phyloP scores from a whole-genome alignment of 495 filamentous ascomycete genomes.

The Aspergillus affinis region DNA sequence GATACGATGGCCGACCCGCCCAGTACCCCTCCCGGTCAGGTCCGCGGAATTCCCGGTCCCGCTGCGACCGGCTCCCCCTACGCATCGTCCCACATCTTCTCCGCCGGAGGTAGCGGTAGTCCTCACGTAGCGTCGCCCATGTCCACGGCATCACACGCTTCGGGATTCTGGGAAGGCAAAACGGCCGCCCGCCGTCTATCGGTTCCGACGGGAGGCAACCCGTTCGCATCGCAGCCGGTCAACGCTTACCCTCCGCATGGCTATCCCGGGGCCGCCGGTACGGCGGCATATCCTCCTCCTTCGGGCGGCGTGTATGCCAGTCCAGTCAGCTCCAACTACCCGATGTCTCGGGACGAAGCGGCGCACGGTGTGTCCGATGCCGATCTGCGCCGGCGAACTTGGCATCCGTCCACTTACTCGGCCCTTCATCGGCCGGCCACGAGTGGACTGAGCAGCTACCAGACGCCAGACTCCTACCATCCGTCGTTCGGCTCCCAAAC shows the following conservation, averaged over 20 bases:
- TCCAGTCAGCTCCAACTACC: slow-evolving; percentile 67
- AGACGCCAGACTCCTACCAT: slow-evolving; percentile 58
- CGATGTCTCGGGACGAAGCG: slow-evolving; percentile 64
- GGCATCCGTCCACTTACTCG: slow-evolving; percentile 79
- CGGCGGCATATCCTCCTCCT: slow-evolving; percentile 51
- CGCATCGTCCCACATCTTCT: slow-evolving; percentile 59
- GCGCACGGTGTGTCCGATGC: slow-evolving; percentile 61
- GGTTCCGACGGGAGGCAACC: slow-evolving; percentile 72
- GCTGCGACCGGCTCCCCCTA: slow-evolving; percentile 68
- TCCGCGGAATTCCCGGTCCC: slow-evolving; percentile 43
- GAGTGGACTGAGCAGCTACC: slow-evolving; percentile 58
- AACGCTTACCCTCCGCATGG: slow-evolving; percentile 51
- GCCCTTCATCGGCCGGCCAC: slow-evolving; percentile 59
- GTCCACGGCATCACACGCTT: slow-evolving; percentile 60
- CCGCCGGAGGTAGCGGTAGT: slow-evolving; percentile 64
- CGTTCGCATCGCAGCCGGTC: slow-evolving; percentile 68
- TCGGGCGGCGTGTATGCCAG: slow-evolving; percentile 62
- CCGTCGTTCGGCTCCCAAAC: slow-evolving; percentile 51
- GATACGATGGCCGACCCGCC: slow-evolving; percentile 56
- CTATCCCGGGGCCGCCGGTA: slow-evolving; percentile 49
- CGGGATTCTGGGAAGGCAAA: slow-evolving; percentile 67
- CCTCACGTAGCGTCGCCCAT: slow-evolving; percentile 74
- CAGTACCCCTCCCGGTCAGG: slow-evolving; percentile 48
- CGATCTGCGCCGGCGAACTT: slow-evolving; percentile 79
- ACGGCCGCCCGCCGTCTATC: slow-evolving; percentile 75